These are phyloP conservation scores for Farysia itapuensis DNA, from an alignment of 1,284 basidiomycete species.

Conservation along the genomic window DNA sequence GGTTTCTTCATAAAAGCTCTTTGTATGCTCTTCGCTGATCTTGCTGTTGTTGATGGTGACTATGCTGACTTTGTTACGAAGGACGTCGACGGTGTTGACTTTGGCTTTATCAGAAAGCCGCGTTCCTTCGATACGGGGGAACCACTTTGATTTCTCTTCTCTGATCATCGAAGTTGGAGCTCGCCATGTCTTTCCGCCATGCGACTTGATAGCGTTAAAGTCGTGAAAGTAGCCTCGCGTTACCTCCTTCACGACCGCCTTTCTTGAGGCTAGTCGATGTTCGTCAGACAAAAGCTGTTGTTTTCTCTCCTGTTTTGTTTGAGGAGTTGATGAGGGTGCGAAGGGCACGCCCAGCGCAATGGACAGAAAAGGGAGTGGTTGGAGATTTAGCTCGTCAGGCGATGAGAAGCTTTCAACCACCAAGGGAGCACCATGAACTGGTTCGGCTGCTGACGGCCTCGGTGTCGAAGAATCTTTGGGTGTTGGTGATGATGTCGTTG, in stretches of 20 bases:
- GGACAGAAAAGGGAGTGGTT: slow-evolving; percentile 66
- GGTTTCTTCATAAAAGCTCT: slow-evolving; percentile 72
- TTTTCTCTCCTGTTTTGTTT: slow-evolving; percentile 69
- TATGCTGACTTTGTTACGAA: slow-evolving; percentile 74
- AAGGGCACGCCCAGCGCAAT: slow-evolving; percentile 72
- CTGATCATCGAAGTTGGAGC: slow-evolving; percentile 81
- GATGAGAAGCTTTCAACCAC: slow-evolving; percentile 11
- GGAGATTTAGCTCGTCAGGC: slow-evolving; percentile 28
- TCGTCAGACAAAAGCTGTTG: slow-evolving; percentile 71
- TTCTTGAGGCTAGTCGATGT: slow-evolving; percentile 33
- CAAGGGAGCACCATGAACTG: slow-evolving; percentile 2
- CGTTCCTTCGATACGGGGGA: slow-evolving; percentile 83
- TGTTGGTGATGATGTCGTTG: neutral
- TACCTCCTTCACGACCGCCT: slow-evolving; percentile 72
- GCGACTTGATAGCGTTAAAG: slow-evolving; percentile 74
- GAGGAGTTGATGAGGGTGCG: slow-evolving; percentile 67
- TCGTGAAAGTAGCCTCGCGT: slow-evolving; percentile 89
- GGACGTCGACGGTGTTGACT: slow-evolving; percentile 77
- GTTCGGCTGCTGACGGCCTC: neutral
- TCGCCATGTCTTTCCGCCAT: slow-evolving; percentile 94
- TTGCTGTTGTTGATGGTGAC: slow-evolving; percentile 78
- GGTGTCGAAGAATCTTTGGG: no score
- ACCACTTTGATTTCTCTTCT: slow-evolving; percentile 69
- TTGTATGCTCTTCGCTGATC: slow-evolving; percentile 79
- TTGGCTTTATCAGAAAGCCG: slow-evolving; percentile 66